Conservation (phyloP, 116 monocot genomes). For the Trichopus zeylanicus region DNA sequence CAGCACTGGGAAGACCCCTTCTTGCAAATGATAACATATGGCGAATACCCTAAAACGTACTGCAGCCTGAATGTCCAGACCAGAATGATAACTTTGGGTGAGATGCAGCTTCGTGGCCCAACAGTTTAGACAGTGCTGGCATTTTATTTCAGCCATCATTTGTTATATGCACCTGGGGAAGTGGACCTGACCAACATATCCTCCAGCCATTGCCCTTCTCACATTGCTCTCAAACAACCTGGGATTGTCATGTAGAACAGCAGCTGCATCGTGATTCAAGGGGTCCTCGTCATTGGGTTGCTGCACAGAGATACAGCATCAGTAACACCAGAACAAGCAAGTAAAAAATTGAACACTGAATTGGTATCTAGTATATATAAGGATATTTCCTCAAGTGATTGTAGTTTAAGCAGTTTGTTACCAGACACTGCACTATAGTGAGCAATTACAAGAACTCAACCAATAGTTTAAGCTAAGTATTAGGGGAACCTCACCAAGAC, state of each 20-base stretch:
- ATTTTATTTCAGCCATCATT: neutral
- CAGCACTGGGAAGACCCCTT: too few species aligned
- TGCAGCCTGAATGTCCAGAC: neutral
- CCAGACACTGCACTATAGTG: too few species aligned
- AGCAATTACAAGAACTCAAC: too few species aligned
- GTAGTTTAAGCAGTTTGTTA: too few species aligned
- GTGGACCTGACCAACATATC: constrained; percentile 62
- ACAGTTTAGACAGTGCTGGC: neutral
- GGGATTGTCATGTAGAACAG: constrained; percentile 76
- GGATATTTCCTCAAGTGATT: too few species aligned
- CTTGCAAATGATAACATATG: too few species aligned
- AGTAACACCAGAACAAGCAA: neutral
- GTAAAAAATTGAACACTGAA: neutral
- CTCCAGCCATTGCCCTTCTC: constrained; percentile 77
- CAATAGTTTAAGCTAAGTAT: neutral
- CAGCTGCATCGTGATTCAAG: constrained; percentile 83
- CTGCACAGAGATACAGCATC: constrained; percentile 31
- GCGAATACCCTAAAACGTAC: too few species aligned
- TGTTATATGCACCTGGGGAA: constrained; percentile 65
- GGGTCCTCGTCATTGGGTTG: constrained; percentile 97
- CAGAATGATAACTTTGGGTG: neutral
- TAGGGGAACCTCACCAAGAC: too few species aligned
- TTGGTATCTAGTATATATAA: too few species aligned
- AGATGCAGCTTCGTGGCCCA: neutral
- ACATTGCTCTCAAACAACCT: constrained; percentile 83